These are phyloP conservation scores for Pleurotus tuber-regium DNA, from an alignment of 768 basidiomycete species.

Conservation along the genomic window DNA sequence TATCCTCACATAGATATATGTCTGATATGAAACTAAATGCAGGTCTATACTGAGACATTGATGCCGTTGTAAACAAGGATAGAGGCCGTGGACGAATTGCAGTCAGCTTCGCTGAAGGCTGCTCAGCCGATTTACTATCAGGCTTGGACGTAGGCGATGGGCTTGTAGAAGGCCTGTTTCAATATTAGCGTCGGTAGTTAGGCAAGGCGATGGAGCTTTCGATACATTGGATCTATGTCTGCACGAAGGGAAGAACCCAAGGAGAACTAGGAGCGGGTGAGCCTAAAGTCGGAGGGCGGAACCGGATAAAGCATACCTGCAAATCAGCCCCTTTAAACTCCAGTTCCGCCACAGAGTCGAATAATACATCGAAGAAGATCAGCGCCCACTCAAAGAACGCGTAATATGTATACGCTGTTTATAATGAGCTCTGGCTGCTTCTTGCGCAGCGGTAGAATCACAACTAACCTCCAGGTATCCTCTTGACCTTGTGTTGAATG, in stretches of 20 bases:
- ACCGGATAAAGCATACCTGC: conserved; percentile 37
- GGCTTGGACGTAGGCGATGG: background rate
- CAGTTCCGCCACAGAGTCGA: conserved; percentile 62
- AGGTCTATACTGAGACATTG: conserved; percentile 12
- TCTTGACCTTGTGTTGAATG: conserved; percentile 79
- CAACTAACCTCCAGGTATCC: conserved; percentile 71
- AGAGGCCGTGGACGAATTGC: background rate
- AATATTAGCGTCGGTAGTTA: conserved; percentile 16
- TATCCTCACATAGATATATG: conserved; percentile 55
- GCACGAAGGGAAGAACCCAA: conserved; percentile 15
- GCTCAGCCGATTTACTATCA: background rate
- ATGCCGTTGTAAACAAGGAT: background rate
- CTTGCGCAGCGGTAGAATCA: background rate
- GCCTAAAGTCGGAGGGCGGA: background rate
- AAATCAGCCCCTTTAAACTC: conserved; percentile 57
- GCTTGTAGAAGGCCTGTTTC: background rate
- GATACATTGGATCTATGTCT: conserved; percentile 41
- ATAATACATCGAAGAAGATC: conserved; percentile 69
- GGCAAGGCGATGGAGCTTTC: conserved; percentile 38
- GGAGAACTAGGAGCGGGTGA: conserved; percentile 13
- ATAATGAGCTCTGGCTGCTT: conserved; percentile 7
- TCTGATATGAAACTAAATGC: conserved; percentile 35
- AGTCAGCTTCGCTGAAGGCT: background rate
- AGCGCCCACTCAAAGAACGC: conserved; percentile 88
- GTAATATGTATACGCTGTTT: conserved; percentile 81